Evolutionary conservation across 2,329 filamentous ascomycete species (phyloP).

Genomic region (Neofusicoccum ribis): DNA sequence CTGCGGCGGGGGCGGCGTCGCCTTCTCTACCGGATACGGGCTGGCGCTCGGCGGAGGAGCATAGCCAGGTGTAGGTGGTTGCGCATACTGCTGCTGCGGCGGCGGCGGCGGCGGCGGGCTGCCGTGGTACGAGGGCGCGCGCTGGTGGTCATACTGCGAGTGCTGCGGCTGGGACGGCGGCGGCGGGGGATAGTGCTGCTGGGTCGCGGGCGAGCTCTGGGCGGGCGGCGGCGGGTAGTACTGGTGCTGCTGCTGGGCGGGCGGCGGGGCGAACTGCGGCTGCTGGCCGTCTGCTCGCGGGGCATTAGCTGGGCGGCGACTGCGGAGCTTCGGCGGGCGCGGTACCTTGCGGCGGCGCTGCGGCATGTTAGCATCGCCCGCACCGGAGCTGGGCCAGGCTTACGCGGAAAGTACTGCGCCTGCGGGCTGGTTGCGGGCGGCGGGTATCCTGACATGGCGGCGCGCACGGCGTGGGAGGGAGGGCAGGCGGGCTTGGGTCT

Average conservation of each 20-base stretch:
- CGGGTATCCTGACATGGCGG: constrained; percentile 19
- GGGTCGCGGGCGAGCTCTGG: constrained; percentile 26
- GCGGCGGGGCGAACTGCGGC: constrained; percentile 30
- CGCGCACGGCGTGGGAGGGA: background rate
- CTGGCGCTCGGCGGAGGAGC: background rate
- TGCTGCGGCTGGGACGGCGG: constrained; percentile 31
- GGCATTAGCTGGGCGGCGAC: background rate
- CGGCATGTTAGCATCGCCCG: background rate
- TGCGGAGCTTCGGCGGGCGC: background rate
- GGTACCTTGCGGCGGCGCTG: constrained; percentile 26
- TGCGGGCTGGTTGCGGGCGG: constrained; percentile 29
- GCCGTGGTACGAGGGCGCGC: constrained; percentile 33
- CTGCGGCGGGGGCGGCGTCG: constrained; percentile 4
- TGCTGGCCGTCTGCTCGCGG: constrained; percentile 7
- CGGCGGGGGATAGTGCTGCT: constrained; percentile 42
- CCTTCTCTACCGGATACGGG: constrained; percentile 18
- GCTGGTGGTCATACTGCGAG: constrained; percentile 27
- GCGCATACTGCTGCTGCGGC: constrained; percentile 33
- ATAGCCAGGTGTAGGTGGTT: constrained; percentile 37
- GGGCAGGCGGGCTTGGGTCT: too few relatives aligned
- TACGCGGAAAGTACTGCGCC: constrained; percentile 38
- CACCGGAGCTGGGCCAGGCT: background rate
- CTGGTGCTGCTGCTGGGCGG: constrained; percentile 18
- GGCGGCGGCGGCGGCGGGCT: constrained; percentile 26
- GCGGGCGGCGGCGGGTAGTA: constrained; percentile 30